phyloP scores from a whole-genome alignment of 305 asterid species.

The Fraxinus latifolia region DNA sequence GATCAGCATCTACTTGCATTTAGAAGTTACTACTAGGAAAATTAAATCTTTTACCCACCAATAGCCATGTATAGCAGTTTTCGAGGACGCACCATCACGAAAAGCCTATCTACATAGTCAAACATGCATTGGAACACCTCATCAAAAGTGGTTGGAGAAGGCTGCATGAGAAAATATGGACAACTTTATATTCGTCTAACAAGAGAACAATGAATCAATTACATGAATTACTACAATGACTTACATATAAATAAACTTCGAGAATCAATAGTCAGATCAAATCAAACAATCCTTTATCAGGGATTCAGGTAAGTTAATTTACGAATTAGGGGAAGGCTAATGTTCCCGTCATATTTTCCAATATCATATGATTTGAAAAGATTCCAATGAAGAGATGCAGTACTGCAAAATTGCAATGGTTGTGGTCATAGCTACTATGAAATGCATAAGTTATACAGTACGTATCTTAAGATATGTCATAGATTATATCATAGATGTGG shows the following conservation, averaged over 20 bases:
- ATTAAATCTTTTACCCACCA: conserved; percentile 56
- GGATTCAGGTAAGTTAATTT: background rate
- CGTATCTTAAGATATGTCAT: background rate
- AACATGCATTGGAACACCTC: conserved; percentile 94
- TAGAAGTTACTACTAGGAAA: conserved; percentile 9
- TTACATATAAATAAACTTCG: background rate
- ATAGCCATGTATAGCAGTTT: conserved; percentile 92
- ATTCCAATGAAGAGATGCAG: background rate
- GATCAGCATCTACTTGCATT: conserved; percentile 22
- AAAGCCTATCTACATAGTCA: conserved; percentile 92
- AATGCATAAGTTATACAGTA: background rate
- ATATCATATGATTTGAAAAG: background rate
- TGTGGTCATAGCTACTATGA: background rate
- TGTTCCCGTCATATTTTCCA: background rate
- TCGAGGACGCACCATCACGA: conserved; percentile 92
- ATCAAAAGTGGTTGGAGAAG: conserved; percentile 89
- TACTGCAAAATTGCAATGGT: background rate
- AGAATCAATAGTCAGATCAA: background rate
- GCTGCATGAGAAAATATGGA: conserved; percentile 57
- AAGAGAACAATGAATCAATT: background rate
- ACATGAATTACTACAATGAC: background rate
- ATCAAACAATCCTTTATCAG: background rate
- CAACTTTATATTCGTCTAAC: conserved; percentile 12
- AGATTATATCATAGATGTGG: background rate
- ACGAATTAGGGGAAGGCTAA: background rate